Percentiles rank a stretch among this genome's conserved stretches.
Evolutionary conservation across 2,329 filamentous ascomycete genomes (phyloP).

Genomic region (Claviceps fusiformis): DNA sequence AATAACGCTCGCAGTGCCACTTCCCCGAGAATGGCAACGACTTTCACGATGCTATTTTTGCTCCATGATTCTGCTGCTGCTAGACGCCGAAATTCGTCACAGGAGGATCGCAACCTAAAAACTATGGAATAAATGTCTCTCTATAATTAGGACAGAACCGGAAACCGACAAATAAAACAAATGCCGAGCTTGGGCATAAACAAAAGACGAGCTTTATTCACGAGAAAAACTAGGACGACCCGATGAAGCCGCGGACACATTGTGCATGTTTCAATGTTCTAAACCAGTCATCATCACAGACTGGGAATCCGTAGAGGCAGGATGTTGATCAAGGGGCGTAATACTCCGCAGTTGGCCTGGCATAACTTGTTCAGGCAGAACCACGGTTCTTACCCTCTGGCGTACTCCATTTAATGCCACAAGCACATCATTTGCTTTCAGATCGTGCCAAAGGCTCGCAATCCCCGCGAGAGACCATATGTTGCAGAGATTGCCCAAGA

Average conservation of each 20-base stretch:
- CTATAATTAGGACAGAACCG: neutral
- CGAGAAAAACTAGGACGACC: neutral
- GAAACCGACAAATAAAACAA: neutral
- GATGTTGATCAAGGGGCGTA: neutral
- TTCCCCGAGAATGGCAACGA: slow-evolving; percentile 5
- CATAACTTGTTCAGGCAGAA: neutral
- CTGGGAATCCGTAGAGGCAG: neutral
- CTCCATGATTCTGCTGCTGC: neutral
- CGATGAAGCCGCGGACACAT: neutral
- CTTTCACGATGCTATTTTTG: neutral
- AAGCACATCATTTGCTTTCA: too few relatives aligned
- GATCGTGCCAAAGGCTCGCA: neutral
- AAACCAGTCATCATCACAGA: neutral
- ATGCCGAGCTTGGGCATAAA: neutral
- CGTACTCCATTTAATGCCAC: neutral
- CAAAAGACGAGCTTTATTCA: neutral
- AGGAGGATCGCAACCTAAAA: neutral
- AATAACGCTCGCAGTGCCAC: slow-evolving; percentile 10
- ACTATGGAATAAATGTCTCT: neutral
- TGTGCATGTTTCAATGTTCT: neutral
- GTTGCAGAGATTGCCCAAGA: too few relatives aligned
- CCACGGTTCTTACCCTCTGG: neutral
- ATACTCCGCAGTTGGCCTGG: neutral
- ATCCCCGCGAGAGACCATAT: too few relatives aligned
- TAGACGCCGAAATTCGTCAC: neutral